Conservation (phyloP, 78 protist species). For the Polysphondylium violaceum region DNA sequence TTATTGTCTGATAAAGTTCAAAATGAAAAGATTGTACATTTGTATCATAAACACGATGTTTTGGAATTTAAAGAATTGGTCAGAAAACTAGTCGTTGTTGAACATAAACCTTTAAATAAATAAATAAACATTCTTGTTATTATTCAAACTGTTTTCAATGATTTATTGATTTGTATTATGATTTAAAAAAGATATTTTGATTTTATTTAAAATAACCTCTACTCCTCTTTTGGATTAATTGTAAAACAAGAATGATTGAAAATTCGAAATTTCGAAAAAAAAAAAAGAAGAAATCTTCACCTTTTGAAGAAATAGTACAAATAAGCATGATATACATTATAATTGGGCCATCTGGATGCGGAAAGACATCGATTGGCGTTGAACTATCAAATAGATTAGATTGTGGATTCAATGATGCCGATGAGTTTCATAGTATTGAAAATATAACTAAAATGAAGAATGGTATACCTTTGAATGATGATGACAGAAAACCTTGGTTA, state of each 20-base stretch:
- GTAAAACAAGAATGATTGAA: no score
- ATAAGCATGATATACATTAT: no score
- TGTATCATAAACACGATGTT: slow-evolving; percentile 32
- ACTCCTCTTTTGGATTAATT: no score
- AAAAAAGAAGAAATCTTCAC: no score
- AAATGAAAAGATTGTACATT: slow-evolving; percentile 23
- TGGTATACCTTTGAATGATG: slow-evolving; percentile 62
- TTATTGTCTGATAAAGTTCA: not conserved
- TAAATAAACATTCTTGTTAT: not conserved
- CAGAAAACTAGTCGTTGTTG: no score
- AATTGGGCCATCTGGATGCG: slow-evolving; percentile 8
- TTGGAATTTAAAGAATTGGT: slow-evolving; percentile 7
- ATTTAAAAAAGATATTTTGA: not conserved
- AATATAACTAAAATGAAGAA: slow-evolving; percentile 41
- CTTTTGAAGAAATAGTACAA: no score
- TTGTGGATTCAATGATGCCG: slow-evolving; percentile 42
- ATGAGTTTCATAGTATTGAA: slow-evolving; percentile 17
- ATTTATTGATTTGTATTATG: no score
- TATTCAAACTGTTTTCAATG: not conserved
- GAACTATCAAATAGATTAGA: not conserved
- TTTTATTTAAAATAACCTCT: no score
- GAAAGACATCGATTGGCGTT: slow-evolving; percentile 26
- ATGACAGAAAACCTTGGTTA: slow-evolving; percentile 72
- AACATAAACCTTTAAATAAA: no score
- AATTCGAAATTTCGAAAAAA: no score